Percentiles rank a stretch among this genome's conserved stretches.
These are phyloP conservation scores for Colletotrichum eleusines DNA, from an alignment of 2,329 filamentous ascomycete genomes.

Conservation along the genomic window DNA sequence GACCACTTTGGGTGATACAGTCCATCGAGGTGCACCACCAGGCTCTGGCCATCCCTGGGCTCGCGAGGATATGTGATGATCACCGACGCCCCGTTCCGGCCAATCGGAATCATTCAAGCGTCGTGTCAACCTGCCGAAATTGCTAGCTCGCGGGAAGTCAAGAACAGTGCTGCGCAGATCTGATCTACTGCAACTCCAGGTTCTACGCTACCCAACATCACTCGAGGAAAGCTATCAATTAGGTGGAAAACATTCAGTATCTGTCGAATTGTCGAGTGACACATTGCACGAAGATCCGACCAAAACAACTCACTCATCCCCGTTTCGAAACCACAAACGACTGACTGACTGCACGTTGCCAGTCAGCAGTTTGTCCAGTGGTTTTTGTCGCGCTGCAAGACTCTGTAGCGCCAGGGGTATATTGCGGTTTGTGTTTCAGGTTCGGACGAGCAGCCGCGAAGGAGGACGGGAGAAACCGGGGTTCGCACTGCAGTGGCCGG, in stretches of 20 bases:
- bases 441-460: conserved; percentile 27
- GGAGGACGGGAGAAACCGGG: not conserved
- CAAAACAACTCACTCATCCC: too few relatives aligned
- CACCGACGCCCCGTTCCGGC: not conserved
- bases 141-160: conserved; percentile 3
- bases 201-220: conserved; percentile 17
- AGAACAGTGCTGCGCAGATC: conserved; percentile 17
- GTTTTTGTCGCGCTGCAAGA: conserved; percentile 19
- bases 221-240: not conserved
- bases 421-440: conserved; percentile 37
- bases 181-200: conserved; percentile 6
- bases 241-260: not conserved
- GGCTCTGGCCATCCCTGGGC: conserved; percentile 5
- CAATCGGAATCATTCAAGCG: conserved; percentile 39
- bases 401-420: conserved; percentile 35
- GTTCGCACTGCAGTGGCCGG: conserved; percentile 15
- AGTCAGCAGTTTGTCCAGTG: not conserved
- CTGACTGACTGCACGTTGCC: not conserved
- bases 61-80: conserved; percentile 8
- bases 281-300: not conserved
- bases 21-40: conserved; percentile 17
- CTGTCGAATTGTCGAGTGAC: not conserved
- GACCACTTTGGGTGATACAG: conserved; percentile 38
- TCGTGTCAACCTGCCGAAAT: conserved; percentile 8
- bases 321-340: not conserved